These are phyloP conservation scores for Fusarium oxysporum DNA, from an alignment of 2,329 filamentous ascomycete species.

Conservation along the genomic window DNA sequence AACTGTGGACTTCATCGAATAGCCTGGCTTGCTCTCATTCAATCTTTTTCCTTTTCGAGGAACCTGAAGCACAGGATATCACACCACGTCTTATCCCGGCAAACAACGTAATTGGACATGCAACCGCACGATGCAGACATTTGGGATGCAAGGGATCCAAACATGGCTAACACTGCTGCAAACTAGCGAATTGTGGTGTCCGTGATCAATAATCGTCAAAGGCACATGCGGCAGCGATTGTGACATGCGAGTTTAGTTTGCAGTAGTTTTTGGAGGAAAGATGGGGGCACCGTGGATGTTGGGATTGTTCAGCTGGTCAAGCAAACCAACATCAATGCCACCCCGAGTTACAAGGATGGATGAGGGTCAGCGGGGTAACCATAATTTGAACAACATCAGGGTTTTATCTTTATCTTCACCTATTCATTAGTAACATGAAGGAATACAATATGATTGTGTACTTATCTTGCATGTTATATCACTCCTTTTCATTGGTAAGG, in stretches of 20 bases:
- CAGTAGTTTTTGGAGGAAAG: background rate
- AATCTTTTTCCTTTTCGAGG: background rate
- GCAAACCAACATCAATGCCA: background rate
- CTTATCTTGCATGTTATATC: background rate
- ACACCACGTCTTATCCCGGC: slow-evolving; percentile 12
- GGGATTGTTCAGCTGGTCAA: background rate
- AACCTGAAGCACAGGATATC: background rate
- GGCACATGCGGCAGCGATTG: background rate
- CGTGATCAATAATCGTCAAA: background rate
- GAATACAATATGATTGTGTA: background rate
- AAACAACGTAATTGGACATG: background rate
- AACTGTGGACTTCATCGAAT: background rate
- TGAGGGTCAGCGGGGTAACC: background rate
- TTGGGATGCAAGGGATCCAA: background rate
- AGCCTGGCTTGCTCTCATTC: background rate
- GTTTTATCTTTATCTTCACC: background rate
- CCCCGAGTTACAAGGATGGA: background rate
- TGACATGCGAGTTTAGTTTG: slow-evolving; percentile 10
- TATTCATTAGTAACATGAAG: background rate
- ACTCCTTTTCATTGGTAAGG: background rate
- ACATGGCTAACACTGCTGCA: background rate
- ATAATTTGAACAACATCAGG: background rate
- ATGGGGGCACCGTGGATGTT: background rate
- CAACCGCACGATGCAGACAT: background rate
- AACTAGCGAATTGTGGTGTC: background rate